Percentiles rank a stretch among this genome's conserved stretches.
Evolutionary conservation across 78 protist genomes (phyloP).

Genomic region (Pelomyxa schiedti): DNA sequence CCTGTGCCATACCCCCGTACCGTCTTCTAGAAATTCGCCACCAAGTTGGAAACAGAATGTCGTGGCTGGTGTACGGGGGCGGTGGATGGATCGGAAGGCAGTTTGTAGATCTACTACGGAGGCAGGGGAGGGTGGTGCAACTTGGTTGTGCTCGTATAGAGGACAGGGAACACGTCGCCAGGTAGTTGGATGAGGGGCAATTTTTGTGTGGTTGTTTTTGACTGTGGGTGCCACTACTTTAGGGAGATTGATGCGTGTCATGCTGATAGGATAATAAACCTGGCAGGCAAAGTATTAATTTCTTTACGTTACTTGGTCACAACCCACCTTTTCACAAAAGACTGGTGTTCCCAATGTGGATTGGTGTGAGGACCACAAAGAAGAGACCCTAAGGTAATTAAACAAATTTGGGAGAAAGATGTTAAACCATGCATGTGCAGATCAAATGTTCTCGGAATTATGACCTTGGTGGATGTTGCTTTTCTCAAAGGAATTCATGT

Average conservation of each 20-base stretch:
- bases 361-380: constrained; percentile 73
- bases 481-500: constrained; percentile 34
- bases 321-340: background rate
- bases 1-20: too few relatives aligned
- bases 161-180: too few relatives aligned
- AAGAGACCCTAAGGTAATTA: constrained; percentile 37
- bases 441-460: constrained; percentile 58
- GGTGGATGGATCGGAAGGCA: too few relatives aligned
- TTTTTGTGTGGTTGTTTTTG: too few relatives aligned
- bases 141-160: too few relatives aligned
- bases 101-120: too few relatives aligned
- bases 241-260: constrained; percentile 41
- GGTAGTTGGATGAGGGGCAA: too few relatives aligned
- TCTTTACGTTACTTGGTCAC: background rate
- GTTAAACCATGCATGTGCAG: constrained; percentile 3
- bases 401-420: background rate
- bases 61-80: too few relatives aligned
- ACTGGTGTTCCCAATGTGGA: constrained; percentile 82
- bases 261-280: constrained; percentile 55
- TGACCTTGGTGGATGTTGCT: constrained; percentile 41
- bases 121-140: too few relatives aligned
- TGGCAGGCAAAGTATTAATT: constrained; percentile 42
- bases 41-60: too few relatives aligned
- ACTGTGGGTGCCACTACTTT: too few relatives aligned
- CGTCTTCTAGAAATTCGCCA: too few relatives aligned